A percentile compares a stretch with the other conserved stretches of the same genome.
These are phyloP conservation scores for Funneliformis geosporum DNA, from an alignment of 192 early-diverging fungal genomes.

Conservation along the genomic window DNA sequence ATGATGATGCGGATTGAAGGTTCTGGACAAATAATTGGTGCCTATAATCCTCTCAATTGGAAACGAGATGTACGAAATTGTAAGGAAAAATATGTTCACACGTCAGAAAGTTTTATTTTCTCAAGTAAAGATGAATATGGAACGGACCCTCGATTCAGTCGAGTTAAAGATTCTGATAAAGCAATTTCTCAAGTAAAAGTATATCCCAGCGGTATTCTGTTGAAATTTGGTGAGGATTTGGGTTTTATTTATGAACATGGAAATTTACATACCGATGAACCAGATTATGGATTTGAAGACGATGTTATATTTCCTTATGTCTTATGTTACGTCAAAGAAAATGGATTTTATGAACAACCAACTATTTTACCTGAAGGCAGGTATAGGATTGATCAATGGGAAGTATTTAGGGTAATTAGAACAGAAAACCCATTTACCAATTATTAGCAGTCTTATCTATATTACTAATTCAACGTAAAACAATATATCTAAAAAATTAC, in stretches of 20 bases:
- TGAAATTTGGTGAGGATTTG: conserved; percentile 11
- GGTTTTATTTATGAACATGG: background rate
- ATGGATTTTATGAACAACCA: conserved; percentile 23
- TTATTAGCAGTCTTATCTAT: no score
- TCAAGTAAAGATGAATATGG: background rate
- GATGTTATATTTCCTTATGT: background rate
- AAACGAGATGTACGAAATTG: background rate
- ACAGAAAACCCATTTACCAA: background rate
- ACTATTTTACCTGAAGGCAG: background rate
- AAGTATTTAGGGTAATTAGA: conserved; percentile 4
- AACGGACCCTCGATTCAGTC: background rate
- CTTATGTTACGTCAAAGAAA: background rate
- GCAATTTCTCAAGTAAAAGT: background rate
- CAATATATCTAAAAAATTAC: no score
- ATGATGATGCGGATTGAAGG: conserved; percentile 7
- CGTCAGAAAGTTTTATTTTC: conserved; percentile 22
- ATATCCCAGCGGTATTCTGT: background rate
- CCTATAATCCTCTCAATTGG: conserved; percentile 21
- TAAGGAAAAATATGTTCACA: background rate
- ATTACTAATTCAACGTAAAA: no score
- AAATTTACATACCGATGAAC: background rate
- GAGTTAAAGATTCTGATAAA: conserved; percentile 15
- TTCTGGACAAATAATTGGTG: background rate
- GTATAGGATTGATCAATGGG: conserved; percentile 15
- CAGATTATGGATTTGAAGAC: background rate